Evolutionary conservation across 108 stramenopile species (phyloP), one percentile per base, ranked within the genome.

Genomic region (Nitzschia putrida): DNA sequence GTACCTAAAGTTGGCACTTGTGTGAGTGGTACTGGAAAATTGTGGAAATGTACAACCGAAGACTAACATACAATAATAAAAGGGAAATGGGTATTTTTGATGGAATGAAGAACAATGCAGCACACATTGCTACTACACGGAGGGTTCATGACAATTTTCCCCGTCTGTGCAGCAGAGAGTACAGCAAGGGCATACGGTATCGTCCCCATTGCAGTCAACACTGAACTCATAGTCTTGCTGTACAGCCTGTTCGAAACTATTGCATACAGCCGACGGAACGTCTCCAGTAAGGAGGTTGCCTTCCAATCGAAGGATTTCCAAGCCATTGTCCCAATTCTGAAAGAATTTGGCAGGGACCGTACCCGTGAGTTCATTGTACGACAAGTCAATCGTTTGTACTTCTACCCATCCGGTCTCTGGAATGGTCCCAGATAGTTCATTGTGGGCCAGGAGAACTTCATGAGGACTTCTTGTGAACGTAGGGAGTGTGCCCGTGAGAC

Each of bases 141-240:
- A 3, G 29, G 29, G 54, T 55, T 55, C 23, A 38, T 59, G 38
- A 41, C 58, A 59, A 12, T 59, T 13, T 10, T 34, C 38, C 2
- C 58, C 58, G 2, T 59, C n/a, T 2, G 38, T 10, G 20, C 58
- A 59, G 58, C 58, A 59, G n/a, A 59, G n/a, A 4, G 58, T 59
- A 7, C 58, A 59, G 7, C 58, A 59, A n/a, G 58, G 1, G 20
- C 58, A 59, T 10, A 18, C 16, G 3, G 38, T 16, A n/a, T n/a
- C 38, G n/a, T 59, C 58, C 2, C 20, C 58, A 5, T 14, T 13
- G 20, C 58, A 59, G 38, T 59, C 58, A 10, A 37, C 34, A 14
- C 34, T 18, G 12, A 59, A 40, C 13, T 25, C 26, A 59, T 59
- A 26, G 16, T 9, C 20, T 21, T 12, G 0, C 2, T 37, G 34